Conservation (phyloP, 108 stramenopile species). For the Cyclostephanos tholiformis region DNA sequence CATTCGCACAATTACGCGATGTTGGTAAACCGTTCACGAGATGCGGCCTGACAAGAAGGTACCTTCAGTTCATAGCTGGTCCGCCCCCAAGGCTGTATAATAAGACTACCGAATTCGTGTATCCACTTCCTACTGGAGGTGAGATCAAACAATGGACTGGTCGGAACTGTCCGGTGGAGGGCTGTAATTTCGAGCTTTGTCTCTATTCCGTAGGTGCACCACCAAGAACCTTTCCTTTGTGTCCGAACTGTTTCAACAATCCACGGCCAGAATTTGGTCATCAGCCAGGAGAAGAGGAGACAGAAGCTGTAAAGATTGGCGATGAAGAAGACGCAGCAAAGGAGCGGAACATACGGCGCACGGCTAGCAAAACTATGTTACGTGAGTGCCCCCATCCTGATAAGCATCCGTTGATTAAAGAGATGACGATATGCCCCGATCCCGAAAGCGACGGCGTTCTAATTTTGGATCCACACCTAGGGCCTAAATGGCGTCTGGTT, state of each 20-base stretch:
- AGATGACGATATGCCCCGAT: slow-evolving; percentile 81
- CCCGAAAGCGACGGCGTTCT: slow-evolving; percentile 87
- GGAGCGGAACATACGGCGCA: slow-evolving; percentile 59
- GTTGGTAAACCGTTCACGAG: slow-evolving; percentile 89
- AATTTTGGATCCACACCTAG: slow-evolving; percentile 80
- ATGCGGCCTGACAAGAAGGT: slow-evolving; percentile 69
- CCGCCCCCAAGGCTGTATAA: slow-evolving; percentile 71
- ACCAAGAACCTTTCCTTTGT: slow-evolving; percentile 81
- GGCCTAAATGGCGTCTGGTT: slow-evolving; percentile 85
- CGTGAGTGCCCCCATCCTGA: slow-evolving; percentile 87
- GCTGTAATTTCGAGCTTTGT: slow-evolving; percentile 87
- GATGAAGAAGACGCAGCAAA: slow-evolving; percentile 71
- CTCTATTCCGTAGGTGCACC: slow-evolving; percentile 83
- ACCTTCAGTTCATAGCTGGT: slow-evolving; percentile 54
- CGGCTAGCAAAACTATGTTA: slow-evolving; percentile 74
- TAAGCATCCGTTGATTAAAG: slow-evolving; percentile 79
- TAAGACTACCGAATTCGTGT: slow-evolving; percentile 83
- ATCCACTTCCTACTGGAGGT: slow-evolving; percentile 81
- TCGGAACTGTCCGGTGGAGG: slow-evolving; percentile 41
- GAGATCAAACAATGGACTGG: slow-evolving; percentile 86
- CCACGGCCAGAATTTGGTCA: slow-evolving; percentile 73
- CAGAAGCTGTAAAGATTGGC: slow-evolving; percentile 24
- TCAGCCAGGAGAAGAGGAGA: slow-evolving; percentile 45
- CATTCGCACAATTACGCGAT: slow-evolving; percentile 88
- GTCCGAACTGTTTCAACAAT: slow-evolving; percentile 87